Percentiles rank a stretch among this genome's conserved stretches.
phyloP scores from a whole-genome alignment of 75 land plant genomes.

The Sequoia sempervirens region DNA sequence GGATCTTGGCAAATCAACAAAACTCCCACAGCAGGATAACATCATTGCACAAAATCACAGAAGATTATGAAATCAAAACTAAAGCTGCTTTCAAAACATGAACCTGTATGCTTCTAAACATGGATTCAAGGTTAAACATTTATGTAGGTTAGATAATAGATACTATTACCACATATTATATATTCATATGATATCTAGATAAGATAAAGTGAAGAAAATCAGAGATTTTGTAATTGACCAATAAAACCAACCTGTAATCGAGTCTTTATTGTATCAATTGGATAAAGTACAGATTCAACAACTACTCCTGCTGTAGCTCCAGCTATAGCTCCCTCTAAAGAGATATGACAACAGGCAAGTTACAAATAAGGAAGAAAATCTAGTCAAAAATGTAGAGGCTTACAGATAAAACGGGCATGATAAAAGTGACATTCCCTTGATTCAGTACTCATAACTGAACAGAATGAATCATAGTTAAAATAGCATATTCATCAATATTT shows the following conservation, averaged over 20 bases:
- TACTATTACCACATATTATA: neutral
- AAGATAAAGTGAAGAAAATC: neutral
- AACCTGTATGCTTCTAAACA: neutral
- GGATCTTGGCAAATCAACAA: neutral
- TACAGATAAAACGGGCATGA: neutral
- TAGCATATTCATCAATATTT: neutral
- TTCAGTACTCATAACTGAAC: neutral
- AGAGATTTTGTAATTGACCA: neutral
- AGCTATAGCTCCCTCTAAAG: slow-evolving; percentile 81
- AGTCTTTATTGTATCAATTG: slow-evolving; percentile 96
- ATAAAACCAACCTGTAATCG: slow-evolving; percentile 74
- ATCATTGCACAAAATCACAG: neutral
- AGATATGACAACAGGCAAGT: slow-evolving; percentile 8
- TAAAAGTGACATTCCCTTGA: neutral
- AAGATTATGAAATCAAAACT: neutral
- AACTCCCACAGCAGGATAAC: neutral
- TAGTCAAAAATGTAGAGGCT: neutral
- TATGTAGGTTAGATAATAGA: too few relatives aligned
- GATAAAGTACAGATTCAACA: slow-evolving; percentile 85
- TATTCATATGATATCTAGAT: neutral
- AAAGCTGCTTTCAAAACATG: neutral
- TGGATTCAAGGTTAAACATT: neutral
- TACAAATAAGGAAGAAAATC: neutral
- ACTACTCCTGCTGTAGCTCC: slow-evolving; percentile 95
- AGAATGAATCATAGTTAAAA: neutral